Base-by-base conservation (phyloP, 805 yeast species). In the Candida endomychidarum region DNA sequence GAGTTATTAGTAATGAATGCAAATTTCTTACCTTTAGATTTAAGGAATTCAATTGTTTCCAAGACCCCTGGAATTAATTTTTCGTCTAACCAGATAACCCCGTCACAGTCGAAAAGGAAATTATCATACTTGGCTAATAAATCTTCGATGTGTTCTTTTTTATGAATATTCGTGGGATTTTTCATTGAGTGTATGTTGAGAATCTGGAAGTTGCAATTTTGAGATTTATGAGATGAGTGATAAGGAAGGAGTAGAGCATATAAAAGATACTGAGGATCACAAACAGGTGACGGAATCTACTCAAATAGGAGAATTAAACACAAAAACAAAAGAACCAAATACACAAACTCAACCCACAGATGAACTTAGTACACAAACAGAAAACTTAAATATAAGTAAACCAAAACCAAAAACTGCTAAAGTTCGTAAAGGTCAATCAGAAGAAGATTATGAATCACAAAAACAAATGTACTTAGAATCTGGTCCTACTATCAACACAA, bases 341-440 rank as follows among this genome's bases (percentile, higher is more conserved):
- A n/a, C n/a, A n/a, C n/a, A n/a, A n/a, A n/a, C n/a, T n/a, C n/a
- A n/a, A n/a, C n/a, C n/a, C n/a, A n/a, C n/a, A n/a, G n/a, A n/a
- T n/a, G n/a, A n/a, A n/a, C n/a, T n/a, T n/a, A n/a, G n/a, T n/a
- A n/a, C n/a, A n/a, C n/a, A 5, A 34, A 6, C 8, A 34, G 19
- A 22, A 11, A 17, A 10, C 17, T 25, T 18, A 26, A 15, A 8
- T 9, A 16, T 5, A 3, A 19, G 22, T 20, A 22, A 37, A n/a
- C 20, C 30, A 4, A 20, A 27, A 22, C 26, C 42, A 10, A 22
- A 38, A 24, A 26, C 9, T 3, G 28, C 33, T 11, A 42, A 37
- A 17, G 31, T 20, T 20, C 40, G 96, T 29, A 86, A 84, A 51
- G 81, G 80, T 0, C 96, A 88, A 54, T 53, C 83, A 0, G 80